A percentile compares a stretch with the other conserved stretches of the same genome.
Evolutionary conservation across 2,329 filamentous ascomycete species (phyloP).

Genomic region (Monosporascus sp.): DNA sequence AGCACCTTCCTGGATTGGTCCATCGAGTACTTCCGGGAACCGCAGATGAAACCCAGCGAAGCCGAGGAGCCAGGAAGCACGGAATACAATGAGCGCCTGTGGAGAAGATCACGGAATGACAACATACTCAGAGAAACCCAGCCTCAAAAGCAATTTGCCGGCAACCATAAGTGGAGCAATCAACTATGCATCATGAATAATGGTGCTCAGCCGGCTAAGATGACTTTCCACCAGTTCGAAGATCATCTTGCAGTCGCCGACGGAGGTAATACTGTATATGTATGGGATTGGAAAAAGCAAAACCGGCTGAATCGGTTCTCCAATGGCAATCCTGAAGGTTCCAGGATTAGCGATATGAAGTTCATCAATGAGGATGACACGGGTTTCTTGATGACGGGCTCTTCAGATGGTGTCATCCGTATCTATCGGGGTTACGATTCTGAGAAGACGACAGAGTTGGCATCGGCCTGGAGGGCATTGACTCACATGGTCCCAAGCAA

Average conservation of each 20-base stretch:
- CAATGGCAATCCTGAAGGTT: constrained; percentile 87
- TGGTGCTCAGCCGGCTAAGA: constrained; percentile 79
- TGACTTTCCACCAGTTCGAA: constrained; percentile 97
- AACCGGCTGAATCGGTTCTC: constrained; percentile 77
- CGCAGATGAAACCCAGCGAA: constrained; percentile 95
- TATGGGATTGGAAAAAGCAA: constrained; percentile 90
- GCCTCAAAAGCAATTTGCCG: constrained; percentile 83
- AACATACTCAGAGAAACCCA: constrained; percentile 88
- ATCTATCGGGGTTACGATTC: constrained; percentile 91
- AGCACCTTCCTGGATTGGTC: constrained; percentile 94
- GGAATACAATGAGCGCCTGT: constrained; percentile 92
- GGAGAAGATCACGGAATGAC: constrained; percentile 89
- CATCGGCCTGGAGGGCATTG: constrained; percentile 84
- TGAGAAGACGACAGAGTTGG: constrained; percentile 70
- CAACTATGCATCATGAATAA: constrained; percentile 83
- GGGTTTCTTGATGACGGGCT: constrained; percentile 88
- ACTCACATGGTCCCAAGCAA: constrained; percentile 93
- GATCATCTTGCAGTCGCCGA: constrained; percentile 92
- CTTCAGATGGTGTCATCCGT: constrained; percentile 89
- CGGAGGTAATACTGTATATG: constrained; percentile 80
- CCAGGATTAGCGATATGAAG: constrained; percentile 87
- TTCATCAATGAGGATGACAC: constrained; percentile 99
- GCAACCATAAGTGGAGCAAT: constrained; percentile 77
- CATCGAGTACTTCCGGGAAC: constrained; percentile 94
- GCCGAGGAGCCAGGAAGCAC: constrained; percentile 93